Evolutionary conservation across 192 early-diverging fungal species (phyloP).

Genomic region (Gryganskiella cystojenkinii): DNA sequence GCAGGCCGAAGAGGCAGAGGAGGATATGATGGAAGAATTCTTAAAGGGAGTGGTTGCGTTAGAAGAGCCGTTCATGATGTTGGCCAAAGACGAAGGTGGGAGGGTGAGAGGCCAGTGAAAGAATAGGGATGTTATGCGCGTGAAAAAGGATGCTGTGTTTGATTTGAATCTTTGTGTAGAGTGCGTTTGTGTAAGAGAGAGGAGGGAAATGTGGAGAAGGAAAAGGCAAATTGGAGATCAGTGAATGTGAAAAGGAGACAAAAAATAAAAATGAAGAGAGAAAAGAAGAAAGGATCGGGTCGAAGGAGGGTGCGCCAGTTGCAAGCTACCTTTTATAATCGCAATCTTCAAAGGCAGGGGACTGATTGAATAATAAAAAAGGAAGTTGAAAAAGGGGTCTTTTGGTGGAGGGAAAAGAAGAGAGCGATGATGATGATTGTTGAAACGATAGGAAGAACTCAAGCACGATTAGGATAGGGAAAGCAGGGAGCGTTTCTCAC

Average conservation of each 20-base stretch:
- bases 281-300: neutral
- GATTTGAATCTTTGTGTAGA: no score
- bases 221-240: no score
- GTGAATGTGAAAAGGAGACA: neutral
- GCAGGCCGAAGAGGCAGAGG: constrained; percentile 23
- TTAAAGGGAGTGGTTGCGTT: neutral
- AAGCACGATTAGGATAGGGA: no score
- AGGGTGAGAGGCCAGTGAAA: neutral
- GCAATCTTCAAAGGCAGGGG: no score
- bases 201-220: neutral
- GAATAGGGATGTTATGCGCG: no score
- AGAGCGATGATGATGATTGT: no score
- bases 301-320: neutral
- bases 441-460: no score
- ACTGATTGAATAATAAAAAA: no score
- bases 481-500: no score
- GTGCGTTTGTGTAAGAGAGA: neutral
- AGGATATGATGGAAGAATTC: constrained; percentile 3
- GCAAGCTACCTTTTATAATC: constrained; percentile 22
- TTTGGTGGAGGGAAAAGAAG: neutral
- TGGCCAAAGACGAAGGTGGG: neutral
- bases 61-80: constrained; percentile 13
- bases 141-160: no score
- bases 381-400: neutral
- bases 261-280: neutral